Evolutionary conservation across 805 yeast species (phyloP), one percentile per base, ranked within the genome.

Genomic region (Zygosaccharomyces siamensis): DNA sequence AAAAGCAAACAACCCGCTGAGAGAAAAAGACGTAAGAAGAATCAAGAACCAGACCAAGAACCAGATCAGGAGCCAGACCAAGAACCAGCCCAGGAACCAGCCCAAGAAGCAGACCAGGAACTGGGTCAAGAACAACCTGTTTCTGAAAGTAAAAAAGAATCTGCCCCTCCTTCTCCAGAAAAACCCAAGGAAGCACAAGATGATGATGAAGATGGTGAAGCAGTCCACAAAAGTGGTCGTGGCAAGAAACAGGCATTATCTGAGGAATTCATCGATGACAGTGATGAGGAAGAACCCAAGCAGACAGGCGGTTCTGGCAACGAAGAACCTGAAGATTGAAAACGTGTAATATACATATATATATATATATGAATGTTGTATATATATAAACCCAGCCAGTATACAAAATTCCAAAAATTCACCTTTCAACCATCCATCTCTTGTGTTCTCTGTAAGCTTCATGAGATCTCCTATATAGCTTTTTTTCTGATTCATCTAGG

Each of bases 401-500:
- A 33, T 6, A 20, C 16, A 3, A 8, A 10, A 8, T 33, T 33
- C 11, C 8, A 8, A n/a, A 16, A 5, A 16, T 21, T 41, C 44
- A 48, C 23, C 38, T 47, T 46, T 51, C 48, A 20, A 54, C 49
- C 55, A 62, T 47, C 81, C 82, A 78, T 37, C 56, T 64, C 51
- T 68, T 72, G 49, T 70, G 59, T 30, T 74, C 74, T 47, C 70
- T 72, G 48, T 71, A 71, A 45, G 80, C 74, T 46, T 74, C 80
- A 49, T 80, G 76, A 2, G 88, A 74, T 11, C 63, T 58, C 49
- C 72, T 77, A 64, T 77, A 84, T 20, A 86, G 59, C 30, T 65
- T 67, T 63, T 79, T 83, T 59, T 89, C 97, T 62, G 79, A 83
- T 59, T 83, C 88, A 61, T 89, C 97, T 52, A 89, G 69, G 4